A percentile compares a stretch with the other conserved stretches of the same genome.
Conservation (phyloP, 2,329 filamentous ascomycete species). For the Neocucurbitaria cava region DNA sequence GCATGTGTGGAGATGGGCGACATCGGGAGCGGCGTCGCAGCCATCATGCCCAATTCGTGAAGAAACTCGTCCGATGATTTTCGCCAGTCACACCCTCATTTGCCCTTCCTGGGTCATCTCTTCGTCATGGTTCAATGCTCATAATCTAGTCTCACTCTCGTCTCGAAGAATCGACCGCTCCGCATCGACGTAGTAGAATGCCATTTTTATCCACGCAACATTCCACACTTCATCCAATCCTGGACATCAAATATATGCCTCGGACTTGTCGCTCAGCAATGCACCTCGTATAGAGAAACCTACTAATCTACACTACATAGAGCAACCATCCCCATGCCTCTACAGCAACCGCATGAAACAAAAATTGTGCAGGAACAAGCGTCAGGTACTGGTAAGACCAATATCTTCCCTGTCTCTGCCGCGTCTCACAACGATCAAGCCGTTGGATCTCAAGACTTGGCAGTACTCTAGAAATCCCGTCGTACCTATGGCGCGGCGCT, state of each 20-base stretch:
- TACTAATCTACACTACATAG: neutral
- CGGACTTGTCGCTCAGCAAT: slow-evolving; percentile 10
- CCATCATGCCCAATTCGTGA: neutral
- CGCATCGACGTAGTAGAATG: neutral
- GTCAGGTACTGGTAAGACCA: neutral
- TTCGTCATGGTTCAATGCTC: neutral
- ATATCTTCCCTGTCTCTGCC: neutral
- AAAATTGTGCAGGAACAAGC: neutral
- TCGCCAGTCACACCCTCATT: neutral
- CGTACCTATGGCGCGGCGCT: slow-evolving; percentile 14
- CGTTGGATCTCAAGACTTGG: slow-evolving; percentile 13
- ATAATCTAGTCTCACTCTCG: neutral
- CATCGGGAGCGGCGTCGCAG: slow-evolving; percentile 6
- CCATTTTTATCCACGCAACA: slow-evolving; percentile 1
- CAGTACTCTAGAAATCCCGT: slow-evolving; percentile 12
- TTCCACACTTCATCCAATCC: slow-evolving; percentile 7
- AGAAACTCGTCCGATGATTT: neutral
- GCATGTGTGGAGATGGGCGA: neutral
- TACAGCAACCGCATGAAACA: neutral
- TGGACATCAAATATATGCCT: neutral
- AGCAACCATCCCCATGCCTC: neutral
- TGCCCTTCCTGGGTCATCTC: neutral
- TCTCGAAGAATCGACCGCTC: neutral
- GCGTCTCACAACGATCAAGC: slow-evolving; percentile 2
- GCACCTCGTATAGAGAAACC: neutral